Percentiles rank a stretch among this genome's conserved stretches.
Conservation (phyloP, 441 rosid genomes). For the Arabidopsis lyrata region DNA sequence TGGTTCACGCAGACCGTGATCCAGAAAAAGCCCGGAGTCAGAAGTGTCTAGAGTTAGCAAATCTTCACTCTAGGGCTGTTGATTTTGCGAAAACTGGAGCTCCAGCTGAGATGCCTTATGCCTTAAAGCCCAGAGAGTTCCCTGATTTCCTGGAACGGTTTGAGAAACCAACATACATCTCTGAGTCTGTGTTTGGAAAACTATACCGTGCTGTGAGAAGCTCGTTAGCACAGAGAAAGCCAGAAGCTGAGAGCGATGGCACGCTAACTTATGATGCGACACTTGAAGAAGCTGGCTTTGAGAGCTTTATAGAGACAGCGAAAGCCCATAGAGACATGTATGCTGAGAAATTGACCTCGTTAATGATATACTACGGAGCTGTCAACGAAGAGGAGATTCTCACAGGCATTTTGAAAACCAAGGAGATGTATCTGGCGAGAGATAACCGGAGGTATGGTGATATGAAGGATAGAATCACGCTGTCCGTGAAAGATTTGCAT, state of each 20-base stretch:
- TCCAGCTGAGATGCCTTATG: conserved; percentile 88
- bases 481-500: conserved; percentile 62
- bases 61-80: conserved; percentile 92
- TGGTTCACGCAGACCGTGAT: conserved; percentile 84
- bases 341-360: conserved; percentile 59
- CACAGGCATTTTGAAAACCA: conserved; percentile 73
- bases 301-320: conserved; percentile 59
- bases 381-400: conserved; percentile 84
- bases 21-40: conserved; percentile 73
- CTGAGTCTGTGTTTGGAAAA: conserved; percentile 73
- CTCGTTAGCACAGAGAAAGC: conserved; percentile 38
- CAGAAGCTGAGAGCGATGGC: conserved; percentile 53
- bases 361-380: conserved; percentile 76
- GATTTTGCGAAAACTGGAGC: conserved; percentile 97
- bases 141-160: conserved; percentile 92
- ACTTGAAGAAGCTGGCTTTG: conserved; percentile 74
- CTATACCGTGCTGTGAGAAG: conserved; percentile 69
- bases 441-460: conserved; percentile 84
- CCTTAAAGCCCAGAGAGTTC: conserved; percentile 78
- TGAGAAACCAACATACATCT: conserved; percentile 66
- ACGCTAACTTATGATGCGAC: conserved; percentile 60
- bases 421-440: conserved; percentile 66
- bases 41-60: conserved; percentile 79
- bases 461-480: conserved; percentile 73
- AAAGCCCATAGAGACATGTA: conserved; percentile 62